phyloP scores from a whole-genome alignment of 2,329 filamentous ascomycete species.

The Graphilbum sp. region DNA sequence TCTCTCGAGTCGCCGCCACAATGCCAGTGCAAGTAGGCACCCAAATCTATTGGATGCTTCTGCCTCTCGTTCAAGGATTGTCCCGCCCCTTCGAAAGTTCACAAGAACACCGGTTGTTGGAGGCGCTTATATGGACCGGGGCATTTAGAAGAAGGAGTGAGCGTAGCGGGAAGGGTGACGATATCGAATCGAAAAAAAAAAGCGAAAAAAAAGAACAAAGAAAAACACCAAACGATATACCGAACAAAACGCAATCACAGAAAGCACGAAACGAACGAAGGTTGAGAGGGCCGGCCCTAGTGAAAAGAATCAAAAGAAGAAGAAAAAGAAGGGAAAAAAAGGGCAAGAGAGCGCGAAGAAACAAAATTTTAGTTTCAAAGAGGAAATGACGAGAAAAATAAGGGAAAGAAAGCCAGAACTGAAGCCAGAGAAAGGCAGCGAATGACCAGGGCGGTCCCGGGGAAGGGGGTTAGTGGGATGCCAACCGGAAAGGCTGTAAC shows the following conservation, averaged over 20 bases:
- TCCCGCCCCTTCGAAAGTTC: slow-evolving; percentile 6
- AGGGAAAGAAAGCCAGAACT: slow-evolving; percentile 2
- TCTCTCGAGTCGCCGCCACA: slow-evolving; percentile 8
- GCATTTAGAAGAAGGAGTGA: too few relatives aligned
- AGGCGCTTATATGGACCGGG: too few relatives aligned
- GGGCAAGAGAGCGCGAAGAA: slow-evolving; percentile 5
- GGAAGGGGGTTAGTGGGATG: neutral
- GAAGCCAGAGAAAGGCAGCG: neutral
- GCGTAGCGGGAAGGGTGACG: too few relatives aligned
- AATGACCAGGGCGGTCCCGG: neutral
- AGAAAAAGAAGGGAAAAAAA: slow-evolving; percentile 1
- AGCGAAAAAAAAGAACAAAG: slow-evolving; percentile 1
- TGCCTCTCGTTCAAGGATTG: slow-evolving; percentile 1
- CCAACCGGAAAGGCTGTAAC: neutral
- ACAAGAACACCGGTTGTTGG: slow-evolving; percentile 3
- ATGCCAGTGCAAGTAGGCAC: slow-evolving; percentile 3
- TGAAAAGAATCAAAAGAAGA: neutral
- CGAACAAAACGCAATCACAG: too few relatives aligned
- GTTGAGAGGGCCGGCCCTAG: slow-evolving; percentile 13
- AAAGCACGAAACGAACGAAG: slow-evolving; percentile 8
- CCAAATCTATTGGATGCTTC: slow-evolving; percentile 4
- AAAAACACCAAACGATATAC: slow-evolving; percentile 9
- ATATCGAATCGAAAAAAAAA: too few relatives aligned
- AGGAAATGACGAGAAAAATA: neutral
- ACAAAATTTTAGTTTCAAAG: neutral